phyloP scores from a whole-genome alignment of 108 stramenopile species.

The Fragilaria crotonensis region DNA sequence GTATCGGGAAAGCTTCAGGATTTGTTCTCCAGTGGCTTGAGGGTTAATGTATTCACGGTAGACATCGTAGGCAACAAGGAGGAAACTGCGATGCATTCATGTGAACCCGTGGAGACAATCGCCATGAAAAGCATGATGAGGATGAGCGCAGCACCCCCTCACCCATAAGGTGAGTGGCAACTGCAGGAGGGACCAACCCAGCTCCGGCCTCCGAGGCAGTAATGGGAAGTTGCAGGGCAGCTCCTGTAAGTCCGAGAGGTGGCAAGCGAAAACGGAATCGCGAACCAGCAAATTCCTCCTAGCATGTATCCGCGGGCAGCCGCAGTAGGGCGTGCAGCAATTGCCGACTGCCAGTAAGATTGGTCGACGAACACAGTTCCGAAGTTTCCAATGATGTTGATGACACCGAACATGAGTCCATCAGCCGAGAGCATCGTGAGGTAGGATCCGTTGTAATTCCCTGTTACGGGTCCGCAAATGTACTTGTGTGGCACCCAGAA shows the following conservation, averaged over 20 bases:
- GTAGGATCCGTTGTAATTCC: constrained; percentile 85
- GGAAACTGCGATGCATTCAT: constrained; percentile 88
- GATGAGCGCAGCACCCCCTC: constrained; percentile 63
- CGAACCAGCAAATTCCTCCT: constrained; percentile 93
- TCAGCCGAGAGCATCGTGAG: constrained; percentile 83
- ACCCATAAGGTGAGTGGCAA: constrained; percentile 77
- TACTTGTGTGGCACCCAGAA: constrained; percentile 43
- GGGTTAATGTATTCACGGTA: constrained; percentile 90
- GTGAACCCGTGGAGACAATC: constrained; percentile 86
- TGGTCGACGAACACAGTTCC: constrained; percentile 94
- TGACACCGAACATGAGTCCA: constrained; percentile 90
- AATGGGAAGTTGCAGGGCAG: constrained; percentile 88
- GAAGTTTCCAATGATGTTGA: constrained; percentile 95
- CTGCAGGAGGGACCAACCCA: constrained; percentile 89
- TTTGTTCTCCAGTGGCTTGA: constrained; percentile 80
- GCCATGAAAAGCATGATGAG: constrained; percentile 95
- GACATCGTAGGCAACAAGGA: constrained; percentile 88
- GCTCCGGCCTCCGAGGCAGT: constrained; percentile 67
- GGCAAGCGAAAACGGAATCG: constrained; percentile 83
- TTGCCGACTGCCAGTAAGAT: constrained; percentile 93
- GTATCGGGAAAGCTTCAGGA: constrained; percentile 70
- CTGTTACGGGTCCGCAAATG: constrained; percentile 74
- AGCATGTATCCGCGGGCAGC: constrained; percentile 90
- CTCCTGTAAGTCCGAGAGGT: constrained; percentile 84
- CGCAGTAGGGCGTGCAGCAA: constrained; percentile 73